Evolutionary conservation across 768 basidiomycete species (phyloP), one percentile per base, ranked within the genome.

Genomic region (Trametes cingulata): DNA sequence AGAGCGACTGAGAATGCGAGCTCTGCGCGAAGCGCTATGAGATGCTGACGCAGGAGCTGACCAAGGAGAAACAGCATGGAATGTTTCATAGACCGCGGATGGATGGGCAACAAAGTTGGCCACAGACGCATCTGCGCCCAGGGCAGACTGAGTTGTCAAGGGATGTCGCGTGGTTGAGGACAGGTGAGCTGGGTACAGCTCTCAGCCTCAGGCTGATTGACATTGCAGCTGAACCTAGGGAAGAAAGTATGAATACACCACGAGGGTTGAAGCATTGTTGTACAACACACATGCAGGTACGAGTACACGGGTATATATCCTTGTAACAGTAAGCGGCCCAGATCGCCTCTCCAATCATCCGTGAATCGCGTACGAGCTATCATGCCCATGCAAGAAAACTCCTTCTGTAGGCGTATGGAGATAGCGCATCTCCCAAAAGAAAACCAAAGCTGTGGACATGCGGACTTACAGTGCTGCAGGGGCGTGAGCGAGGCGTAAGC

Each of bases 21-120:
- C 42, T 61, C 20, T 56, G 60, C 48, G 39, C 22, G 33, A 20
- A 41, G 40, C 55, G 52, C 41, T 55, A 55, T 19, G 29, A 27
- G 53, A 24, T 50, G 19, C 33, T 52, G 33, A 37, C 14, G 41
- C 2, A 29, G 12, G 46, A 24, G 37, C 10, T 52, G 24, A 39
- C 25, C 29, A 33, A 45, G 39, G 33, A 35, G 24, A 27, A 61
- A 33, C 52, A 61, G 39, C 17, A n/a, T 13, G 46, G 27, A 15
- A 8, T 61, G 3, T 61, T 49, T n/a, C 29, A 15, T 1, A 15
- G 25, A 35, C 29, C 14, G 43, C 52, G 2, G 22, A 58, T 14
- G 50, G 49, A 6, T 58, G 57, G 57, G 46, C 24, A n/a, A 36
- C 39, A 3, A 22, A 50, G 19, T n/a, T 9, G 5, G 14, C 39